Base-by-base conservation (phyloP, 1,139 yeast species). In the Yamadazyma jaroonii region DNA sequence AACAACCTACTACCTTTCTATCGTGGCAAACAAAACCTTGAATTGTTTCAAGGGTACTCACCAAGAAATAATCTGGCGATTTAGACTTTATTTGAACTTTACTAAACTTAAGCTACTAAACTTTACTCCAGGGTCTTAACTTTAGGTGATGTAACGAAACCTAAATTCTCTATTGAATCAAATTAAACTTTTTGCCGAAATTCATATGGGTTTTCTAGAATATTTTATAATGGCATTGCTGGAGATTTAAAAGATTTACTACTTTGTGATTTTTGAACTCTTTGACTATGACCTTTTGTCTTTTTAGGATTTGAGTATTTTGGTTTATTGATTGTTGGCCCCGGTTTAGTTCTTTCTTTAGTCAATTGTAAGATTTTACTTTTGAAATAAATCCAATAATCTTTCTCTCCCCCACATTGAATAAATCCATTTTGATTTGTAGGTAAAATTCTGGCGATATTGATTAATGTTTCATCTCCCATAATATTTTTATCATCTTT, bases 361-460 rank as follows among this genome's bases (percentile, higher is more conserved):
- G 67, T 44, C 25, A 81, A 54, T 22, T 59, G 62, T 5, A 57
- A 59, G 35, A 79, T 59, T 2, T 62, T 45, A 13, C 64, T 58
- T 44, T 71, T 76, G 54, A 82, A 80, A 45, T 64, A 59, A 27
- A 59, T 58, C 50, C 73, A 83, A 46, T 69, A 66, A 3, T 58
- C 64, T 40, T 77, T 79, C 9, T 58, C 66, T 9, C 67, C 77
- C 2, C 58, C 57, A 24, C 79, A 51, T 35, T 57, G 59, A 6
- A 64, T 57, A 54, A 70, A 82, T 34, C 75, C 85, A n/a, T 53
- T 56, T 39, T 72, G 73, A 11, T 71, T 72, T 2, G 71, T 64
- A 0, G 90, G 90, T 25, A 83, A 56, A 31, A 61, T 62, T 13
- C 58, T 53, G 0, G 86, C 80, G 73, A 82, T 70, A 36, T 77